Base-by-base conservation (phyloP, 2,329 filamentous ascomycete species). In the Sporothrix brunneoviolacea region DNA sequence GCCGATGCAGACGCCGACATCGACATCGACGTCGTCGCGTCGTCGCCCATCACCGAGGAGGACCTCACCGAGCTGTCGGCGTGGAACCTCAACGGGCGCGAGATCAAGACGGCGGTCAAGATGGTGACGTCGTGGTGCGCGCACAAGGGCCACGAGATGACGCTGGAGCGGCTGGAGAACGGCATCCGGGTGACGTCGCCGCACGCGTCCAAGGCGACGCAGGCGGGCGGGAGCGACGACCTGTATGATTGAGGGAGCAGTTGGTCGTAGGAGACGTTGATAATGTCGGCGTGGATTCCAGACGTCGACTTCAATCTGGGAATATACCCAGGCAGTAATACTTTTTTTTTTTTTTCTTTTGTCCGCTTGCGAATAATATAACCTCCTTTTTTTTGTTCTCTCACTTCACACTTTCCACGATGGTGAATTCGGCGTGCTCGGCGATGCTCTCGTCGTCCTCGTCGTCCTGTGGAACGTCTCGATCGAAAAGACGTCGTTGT, bases 101-200 rank as follows among this genome's bases (percentile, higher is more conserved):
- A 72, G 64, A 76, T 73, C 56, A 74, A 74, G 60, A 72, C 67
- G 50, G 69, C 67, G 8, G 64, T 74, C 57, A 69, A 73, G 61
- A 72, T 73, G 71, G 68, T 67, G 1, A 61, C 62, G 45, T 66
- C 60, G 18, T 74, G 70, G 71, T 75, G 71, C 56, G 62, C 68
- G 30, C 62, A 70, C 55, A 73, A 74, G 61, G 62, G 61, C 8
- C 70, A 72, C 42, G 58, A 59, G 15, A 63, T 75, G 60, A 70
- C 67, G 39, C 59, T 74, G 50, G 57, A 62, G 15, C 63, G 67
- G 33, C 43, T 74, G 48, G 72, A 76, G 59, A 69, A 64, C 53
- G 70, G 68, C 12, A 75, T 76, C 54, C 64, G 61, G 57, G 69
- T 71, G 39, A 74, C 70, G 32, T 72, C 65, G 24, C 70, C 72